phyloP scores from a whole-genome alignment of 768 basidiomycete species.

The Cyclocybe aegerita region DNA sequence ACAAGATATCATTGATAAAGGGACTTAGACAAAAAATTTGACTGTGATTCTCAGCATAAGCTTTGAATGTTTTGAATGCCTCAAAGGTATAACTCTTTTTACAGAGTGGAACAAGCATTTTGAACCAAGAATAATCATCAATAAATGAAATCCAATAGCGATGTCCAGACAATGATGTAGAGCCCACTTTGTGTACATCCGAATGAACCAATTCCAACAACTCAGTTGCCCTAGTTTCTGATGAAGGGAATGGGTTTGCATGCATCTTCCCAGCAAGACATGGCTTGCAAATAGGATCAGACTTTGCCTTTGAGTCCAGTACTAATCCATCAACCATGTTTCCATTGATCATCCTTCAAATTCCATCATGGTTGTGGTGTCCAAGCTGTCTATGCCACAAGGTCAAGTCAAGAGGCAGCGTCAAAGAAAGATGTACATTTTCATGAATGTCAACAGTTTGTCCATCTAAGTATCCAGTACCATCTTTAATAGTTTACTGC shows the following conservation, averaged over 20 bases:
- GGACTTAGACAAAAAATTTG: no score
- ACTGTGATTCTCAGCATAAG: no score
- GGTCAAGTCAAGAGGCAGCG: slow-evolving; percentile 18
- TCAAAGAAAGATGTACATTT: slow-evolving; percentile 14
- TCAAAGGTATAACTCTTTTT: no score
- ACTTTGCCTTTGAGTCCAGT: neutral
- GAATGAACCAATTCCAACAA: neutral
- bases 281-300: neutral
- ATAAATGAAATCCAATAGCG: no score
- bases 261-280: neutral
- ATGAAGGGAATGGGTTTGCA: neutral
- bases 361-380: slow-evolving; percentile 23
- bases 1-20: no score
- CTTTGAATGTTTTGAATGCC: no score
- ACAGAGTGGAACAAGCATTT: slow-evolving; percentile 14
- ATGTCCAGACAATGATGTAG: no score
- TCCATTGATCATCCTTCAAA: slow-evolving; percentile 7
- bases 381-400: slow-evolving; percentile 29
- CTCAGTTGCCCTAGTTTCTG: neutral
- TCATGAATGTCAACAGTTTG: slow-evolving; percentile 7
- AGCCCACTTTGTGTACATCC: no score
- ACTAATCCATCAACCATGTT: slow-evolving; percentile 9
- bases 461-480: slow-evolving; percentile 11
- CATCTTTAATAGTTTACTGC: no score
- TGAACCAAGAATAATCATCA: slow-evolving; percentile 2